Evolutionary conservation across 1,139 yeast species (phyloP).

Genomic region (Protomyces lactucae-debilis): DNA sequence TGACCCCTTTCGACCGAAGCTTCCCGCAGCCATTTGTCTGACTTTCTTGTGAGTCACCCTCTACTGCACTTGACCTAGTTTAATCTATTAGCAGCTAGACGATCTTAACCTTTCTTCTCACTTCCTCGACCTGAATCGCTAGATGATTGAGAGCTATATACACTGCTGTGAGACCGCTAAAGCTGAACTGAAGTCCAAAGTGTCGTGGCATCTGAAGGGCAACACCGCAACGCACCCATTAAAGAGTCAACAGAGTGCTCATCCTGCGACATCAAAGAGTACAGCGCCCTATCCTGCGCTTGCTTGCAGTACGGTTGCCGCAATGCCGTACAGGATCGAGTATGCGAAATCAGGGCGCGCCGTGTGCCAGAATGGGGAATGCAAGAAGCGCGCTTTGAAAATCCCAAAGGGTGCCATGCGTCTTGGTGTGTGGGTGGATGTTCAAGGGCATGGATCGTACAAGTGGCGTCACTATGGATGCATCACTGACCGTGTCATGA

Average conservation of each 20-base stretch:
- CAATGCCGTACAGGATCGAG: neutral
- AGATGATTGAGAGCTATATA: too few relatives aligned
- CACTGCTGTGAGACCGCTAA: too few relatives aligned
- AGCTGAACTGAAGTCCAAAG: too few relatives aligned
- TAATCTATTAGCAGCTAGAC: too few relatives aligned
- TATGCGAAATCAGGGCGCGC: slow-evolving; percentile 16
- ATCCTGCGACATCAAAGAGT: neutral
- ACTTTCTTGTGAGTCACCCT: too few relatives aligned
- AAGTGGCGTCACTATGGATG: slow-evolving; percentile 26
- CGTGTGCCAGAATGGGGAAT: slow-evolving; percentile 10
- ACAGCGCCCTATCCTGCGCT: neutral
- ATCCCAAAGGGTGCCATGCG: slow-evolving; percentile 23
- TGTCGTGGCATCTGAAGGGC: neutral
- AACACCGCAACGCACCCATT: neutral
- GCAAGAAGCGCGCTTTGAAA: slow-evolving; percentile 12
- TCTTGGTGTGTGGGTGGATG: slow-evolving; percentile 21
- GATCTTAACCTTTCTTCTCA: too few relatives aligned
- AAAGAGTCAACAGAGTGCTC: neutral
- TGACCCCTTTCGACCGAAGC: too few relatives aligned
- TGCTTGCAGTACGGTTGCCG: too few relatives aligned
- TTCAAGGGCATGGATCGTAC: slow-evolving; percentile 3
- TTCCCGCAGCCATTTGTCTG: too few relatives aligned
- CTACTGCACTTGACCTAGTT: too few relatives aligned
- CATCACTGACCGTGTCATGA: slow-evolving; percentile 8
- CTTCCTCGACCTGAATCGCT: too few relatives aligned